A percentile compares a stretch with the other conserved stretches of the same genome.
Conservation (phyloP, 441 rosid species). For the Adansonia gregorii region DNA sequence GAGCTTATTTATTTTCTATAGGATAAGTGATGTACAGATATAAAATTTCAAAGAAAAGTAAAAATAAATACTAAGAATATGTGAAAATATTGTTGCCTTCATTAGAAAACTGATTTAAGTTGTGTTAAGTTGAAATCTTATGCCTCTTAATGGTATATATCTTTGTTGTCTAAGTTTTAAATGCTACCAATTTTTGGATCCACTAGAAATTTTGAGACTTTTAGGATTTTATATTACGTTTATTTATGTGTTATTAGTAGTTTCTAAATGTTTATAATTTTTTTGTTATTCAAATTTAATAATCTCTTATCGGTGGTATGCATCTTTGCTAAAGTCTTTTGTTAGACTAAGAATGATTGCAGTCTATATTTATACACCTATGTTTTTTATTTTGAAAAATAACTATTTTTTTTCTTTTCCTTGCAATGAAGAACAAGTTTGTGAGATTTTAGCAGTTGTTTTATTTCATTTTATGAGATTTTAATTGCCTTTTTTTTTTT, state of each 20-base stretch:
- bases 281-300: background rate
- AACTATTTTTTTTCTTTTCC: no score
- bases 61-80: background rate
- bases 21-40: background rate
- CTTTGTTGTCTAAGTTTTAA: background rate
- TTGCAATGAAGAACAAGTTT: no score
- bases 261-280: no score
- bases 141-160: background rate
- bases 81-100: background rate
- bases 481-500: background rate
- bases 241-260: background rate
- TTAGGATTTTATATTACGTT: background rate
- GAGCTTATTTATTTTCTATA: background rate
- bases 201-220: background rate
- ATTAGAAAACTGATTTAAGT: background rate
- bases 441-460: background rate
- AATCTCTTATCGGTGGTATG: background rate
- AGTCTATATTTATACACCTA: background rate
- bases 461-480: background rate
- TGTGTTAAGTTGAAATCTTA: background rate
- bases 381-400: background rate
- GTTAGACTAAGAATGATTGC: background rate
- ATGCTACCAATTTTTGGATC: background rate
- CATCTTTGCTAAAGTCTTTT: background rate
- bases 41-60: background rate